These are phyloP conservation scores for Phytophthora tubulina DNA, from an alignment of 352 stramenopile genomes.

Conservation along the genomic window DNA sequence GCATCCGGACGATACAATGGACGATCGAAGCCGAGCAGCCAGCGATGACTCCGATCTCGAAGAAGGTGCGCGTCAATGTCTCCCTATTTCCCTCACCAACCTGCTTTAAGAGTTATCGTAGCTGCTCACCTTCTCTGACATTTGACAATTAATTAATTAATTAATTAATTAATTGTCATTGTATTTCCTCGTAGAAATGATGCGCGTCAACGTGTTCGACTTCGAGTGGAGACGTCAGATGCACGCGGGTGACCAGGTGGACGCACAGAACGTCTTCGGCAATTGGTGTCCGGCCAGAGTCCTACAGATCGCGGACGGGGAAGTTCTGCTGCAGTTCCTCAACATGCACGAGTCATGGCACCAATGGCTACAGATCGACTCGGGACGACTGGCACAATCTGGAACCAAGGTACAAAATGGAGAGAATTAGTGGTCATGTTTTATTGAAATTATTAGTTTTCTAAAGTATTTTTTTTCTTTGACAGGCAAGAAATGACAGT, in stretches of 20 bases:
- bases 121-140: conserved; percentile 10
- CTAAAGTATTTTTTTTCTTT: not conserved
- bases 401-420: conserved; percentile 58
- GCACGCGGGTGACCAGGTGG: conserved; percentile 66
- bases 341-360: conserved; percentile 88
- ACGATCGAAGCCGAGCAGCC: conserved; percentile 35
- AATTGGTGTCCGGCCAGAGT: conserved; percentile 85
- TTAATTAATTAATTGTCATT: conserved; percentile 9
- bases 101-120: conserved; percentile 1
- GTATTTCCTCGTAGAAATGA: conserved; percentile 67
- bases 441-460: conserved; percentile 3
- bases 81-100: not conserved
- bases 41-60: conserved; percentile 82
- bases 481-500: conserved; percentile 65
- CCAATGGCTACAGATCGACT: conserved; percentile 74
- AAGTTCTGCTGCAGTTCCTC: conserved; percentile 76
- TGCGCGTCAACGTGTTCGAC: conserved; percentile 76
- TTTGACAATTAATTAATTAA: conserved; percentile 13
- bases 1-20: conserved; percentile 36
- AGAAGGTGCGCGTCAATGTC: conserved; percentile 55
- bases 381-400: conserved; percentile 61
- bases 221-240: conserved; percentile 80
- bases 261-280: conserved; percentile 85
- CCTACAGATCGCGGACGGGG: conserved; percentile 65
- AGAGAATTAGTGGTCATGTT: not conserved